phyloP scores from a whole-genome alignment of 495 filamentous ascomycete species.

The Chaetomium fimeti region DNA sequence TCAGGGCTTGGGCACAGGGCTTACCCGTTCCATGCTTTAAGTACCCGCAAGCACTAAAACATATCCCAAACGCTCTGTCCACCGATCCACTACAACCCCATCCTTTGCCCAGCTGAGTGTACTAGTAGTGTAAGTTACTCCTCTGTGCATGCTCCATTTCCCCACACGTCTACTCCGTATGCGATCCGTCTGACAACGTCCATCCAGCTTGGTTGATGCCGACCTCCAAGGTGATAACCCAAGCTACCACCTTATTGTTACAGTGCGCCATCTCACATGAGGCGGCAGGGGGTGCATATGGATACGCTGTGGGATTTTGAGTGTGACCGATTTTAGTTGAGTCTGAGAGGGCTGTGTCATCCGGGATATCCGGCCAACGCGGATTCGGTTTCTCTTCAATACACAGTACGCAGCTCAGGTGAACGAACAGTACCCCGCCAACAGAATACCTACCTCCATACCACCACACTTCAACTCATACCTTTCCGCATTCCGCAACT shows the following conservation, averaged over 20 bases:
- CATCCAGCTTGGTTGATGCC: neutral
- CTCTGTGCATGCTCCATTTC: neutral
- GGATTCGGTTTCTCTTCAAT: neutral
- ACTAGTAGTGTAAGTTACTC: too few relatives aligned
- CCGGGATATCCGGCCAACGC: neutral
- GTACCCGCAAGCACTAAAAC: constrained; percentile 20
- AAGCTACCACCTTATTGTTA: too few relatives aligned
- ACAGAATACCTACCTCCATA: too few relatives aligned
- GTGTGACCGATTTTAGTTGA: too few relatives aligned
- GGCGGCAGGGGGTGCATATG: neutral
- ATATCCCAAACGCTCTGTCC: constrained; percentile 19
- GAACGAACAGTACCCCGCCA: neutral
- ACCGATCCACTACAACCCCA: constrained; percentile 4
- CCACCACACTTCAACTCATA: too few relatives aligned
- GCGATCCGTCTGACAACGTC: neutral
- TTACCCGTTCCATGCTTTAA: constrained; percentile 18
- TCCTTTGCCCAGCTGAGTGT: neutral
- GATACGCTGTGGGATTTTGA: neutral
- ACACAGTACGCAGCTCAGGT: neutral
- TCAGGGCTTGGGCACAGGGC: neutral
- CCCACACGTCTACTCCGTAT: neutral
- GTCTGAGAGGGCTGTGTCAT: neutral
- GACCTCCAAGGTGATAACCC: too few relatives aligned
- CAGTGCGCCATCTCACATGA: neutral
- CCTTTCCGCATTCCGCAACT: neutral